phyloP scores from a whole-genome alignment of 371 early-diverging fungal genomes.

The Syncephalastrum monosporum region DNA sequence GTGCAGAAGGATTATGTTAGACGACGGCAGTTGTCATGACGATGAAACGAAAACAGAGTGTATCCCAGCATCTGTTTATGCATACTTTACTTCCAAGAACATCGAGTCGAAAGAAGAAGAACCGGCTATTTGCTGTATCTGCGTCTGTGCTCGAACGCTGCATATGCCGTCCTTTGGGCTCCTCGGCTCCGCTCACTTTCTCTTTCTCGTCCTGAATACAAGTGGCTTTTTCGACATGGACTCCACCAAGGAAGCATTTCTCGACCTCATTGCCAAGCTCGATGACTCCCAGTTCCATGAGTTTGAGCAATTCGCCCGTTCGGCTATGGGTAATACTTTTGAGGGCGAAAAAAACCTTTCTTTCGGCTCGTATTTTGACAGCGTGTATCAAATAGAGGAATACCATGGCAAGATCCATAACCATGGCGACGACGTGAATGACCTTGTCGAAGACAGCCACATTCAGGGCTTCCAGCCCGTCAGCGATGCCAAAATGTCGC shows the following conservation, averaged over 20 bases:
- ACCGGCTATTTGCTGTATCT: too few species aligned
- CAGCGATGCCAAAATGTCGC: constrained; percentile 40
- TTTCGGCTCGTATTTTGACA: constrained; percentile 4
- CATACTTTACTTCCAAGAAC: too few species aligned
- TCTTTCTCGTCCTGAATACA: too few species aligned
- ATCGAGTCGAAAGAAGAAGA: too few species aligned
- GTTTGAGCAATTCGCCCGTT: constrained; percentile 55
- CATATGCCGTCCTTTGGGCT: too few species aligned
- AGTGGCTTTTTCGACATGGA: constrained; percentile 16
- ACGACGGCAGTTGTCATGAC: too few species aligned
- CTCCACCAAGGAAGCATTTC: constrained; percentile 49
- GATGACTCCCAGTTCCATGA: constrained; percentile 51
- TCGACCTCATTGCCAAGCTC: constrained; percentile 49
- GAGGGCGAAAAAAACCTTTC: background rate
- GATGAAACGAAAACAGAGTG: too few species aligned
- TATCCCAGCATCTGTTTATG: too few species aligned
- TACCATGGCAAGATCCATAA: constrained; percentile 38
- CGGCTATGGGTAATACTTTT: constrained; percentile 47
- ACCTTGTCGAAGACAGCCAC: constrained; percentile 22
- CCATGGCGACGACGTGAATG: constrained; percentile 19
- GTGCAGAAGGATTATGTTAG: too few species aligned
- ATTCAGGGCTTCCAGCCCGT: constrained; percentile 37
- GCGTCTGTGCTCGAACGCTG: too few species aligned
- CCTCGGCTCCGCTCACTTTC: too few species aligned
- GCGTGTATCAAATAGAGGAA: constrained; percentile 29